These are phyloP conservation scores for Fraxinus baroniana DNA, from an alignment of 305 asterid species.

Conservation along the genomic window DNA sequence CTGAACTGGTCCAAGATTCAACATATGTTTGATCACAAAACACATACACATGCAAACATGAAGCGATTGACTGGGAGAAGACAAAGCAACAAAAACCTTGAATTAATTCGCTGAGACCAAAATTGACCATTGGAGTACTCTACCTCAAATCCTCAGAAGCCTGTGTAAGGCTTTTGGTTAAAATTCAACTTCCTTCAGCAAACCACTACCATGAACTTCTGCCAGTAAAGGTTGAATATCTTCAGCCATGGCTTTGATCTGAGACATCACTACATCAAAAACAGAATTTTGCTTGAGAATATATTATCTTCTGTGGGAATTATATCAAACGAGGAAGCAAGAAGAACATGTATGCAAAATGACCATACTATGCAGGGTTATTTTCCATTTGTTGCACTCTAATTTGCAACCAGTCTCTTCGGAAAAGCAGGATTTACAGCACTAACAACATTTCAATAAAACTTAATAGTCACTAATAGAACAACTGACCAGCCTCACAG, in stretches of 20 bases:
- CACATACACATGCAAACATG: background rate
- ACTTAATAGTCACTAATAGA: background rate
- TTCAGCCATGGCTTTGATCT: conserved; percentile 93
- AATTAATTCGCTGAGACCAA: background rate
- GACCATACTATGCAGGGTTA: conserved; percentile 14
- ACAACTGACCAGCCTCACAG: conserved; percentile 5
- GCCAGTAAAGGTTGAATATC: conserved; percentile 84
- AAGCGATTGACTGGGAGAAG: background rate
- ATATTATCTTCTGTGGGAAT: conserved; percentile 22
- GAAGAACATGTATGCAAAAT: conserved; percentile 12
- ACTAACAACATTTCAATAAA: conserved; percentile 15
- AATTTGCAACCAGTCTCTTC: conserved; percentile 15
- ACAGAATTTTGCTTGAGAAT: conserved; percentile 60
- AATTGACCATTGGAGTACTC: too few species aligned
- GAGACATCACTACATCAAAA: conserved; percentile 74
- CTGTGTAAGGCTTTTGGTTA: conserved; percentile 82
- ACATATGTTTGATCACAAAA: background rate
- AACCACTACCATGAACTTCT: conserved; percentile 79
- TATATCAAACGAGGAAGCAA: conserved; percentile 14
- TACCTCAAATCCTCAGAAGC: conserved; percentile 22
- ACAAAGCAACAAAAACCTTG: background rate
- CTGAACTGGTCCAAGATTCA: background rate
- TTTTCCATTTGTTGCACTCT: background rate
- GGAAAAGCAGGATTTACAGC: background rate
- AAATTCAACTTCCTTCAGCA: conserved; percentile 79